Evolutionary conservation across 163 green algal species (phyloP).

Genomic region (Scenedesmus sp.): DNA sequence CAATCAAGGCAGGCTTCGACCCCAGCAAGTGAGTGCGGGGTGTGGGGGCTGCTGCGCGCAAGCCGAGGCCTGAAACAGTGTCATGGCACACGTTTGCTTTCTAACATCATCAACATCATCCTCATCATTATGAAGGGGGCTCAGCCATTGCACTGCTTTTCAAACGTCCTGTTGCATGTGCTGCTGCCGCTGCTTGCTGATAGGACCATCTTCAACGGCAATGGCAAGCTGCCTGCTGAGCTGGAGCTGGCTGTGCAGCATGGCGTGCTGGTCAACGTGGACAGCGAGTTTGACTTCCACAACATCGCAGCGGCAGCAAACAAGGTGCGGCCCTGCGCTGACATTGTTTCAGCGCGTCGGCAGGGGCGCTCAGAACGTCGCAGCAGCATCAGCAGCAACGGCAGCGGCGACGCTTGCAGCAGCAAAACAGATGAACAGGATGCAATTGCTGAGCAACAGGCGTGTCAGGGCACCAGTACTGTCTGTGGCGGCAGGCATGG

Average conservation of each 20-base stretch:
- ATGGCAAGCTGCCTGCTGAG: slow-evolving; percentile 96
- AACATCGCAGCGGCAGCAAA: slow-evolving; percentile 77
- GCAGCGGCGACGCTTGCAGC: slow-evolving; percentile 5
- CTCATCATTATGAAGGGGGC: no score
- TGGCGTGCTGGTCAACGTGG: slow-evolving; percentile 96
- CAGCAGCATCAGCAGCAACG: neutral
- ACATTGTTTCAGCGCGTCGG: no score
- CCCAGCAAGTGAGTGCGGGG: slow-evolving; percentile 77
- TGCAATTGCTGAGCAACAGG: neutral
- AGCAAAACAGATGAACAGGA: no score
- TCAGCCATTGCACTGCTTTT: neutral
- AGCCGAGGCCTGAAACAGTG: no score
- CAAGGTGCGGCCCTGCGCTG: slow-evolving; percentile 52
- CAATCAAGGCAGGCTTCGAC: slow-evolving; percentile 89
- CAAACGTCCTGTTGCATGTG: no score
- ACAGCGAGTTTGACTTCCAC: slow-evolving; percentile 97
- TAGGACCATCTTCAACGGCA: slow-evolving; percentile 97
- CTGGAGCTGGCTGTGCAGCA: slow-evolving; percentile 91
- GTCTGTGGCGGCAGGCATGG: neutral
- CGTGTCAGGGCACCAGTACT: neutral
- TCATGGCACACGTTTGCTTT: no score
- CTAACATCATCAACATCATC: no score
- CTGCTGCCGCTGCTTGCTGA: slow-evolving; percentile 58
- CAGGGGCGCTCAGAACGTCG: neutral
- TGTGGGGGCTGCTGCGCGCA: no score